Base-by-base conservation (phyloP, 208 protist species). In the Phytomonas sp. region DNA sequence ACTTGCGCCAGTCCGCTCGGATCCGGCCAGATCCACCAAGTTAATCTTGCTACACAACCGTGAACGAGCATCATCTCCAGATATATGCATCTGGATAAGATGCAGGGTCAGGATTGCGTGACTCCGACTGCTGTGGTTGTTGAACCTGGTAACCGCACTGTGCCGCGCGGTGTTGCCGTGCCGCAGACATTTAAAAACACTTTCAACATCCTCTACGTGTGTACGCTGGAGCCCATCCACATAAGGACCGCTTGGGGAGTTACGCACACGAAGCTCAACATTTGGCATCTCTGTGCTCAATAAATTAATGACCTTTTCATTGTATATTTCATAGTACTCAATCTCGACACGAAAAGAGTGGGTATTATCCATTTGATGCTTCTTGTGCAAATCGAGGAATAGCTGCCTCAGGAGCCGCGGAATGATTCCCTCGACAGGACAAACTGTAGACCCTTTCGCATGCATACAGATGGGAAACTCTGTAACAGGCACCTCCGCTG, bases 1-100 rank as follows among this genome's bases (percentile, higher is more conserved):
- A 1, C 88, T 92, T 68, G 87, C 76, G 13, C 81, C 78, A 15
- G 95, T 83, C 9, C 90, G 76, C 72, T 98, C 95, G n/a, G 78
- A 91, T 17, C 97, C 97, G 0, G 95, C 97, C 15, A 98, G 77
- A 75, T 98, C 97, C 7, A 96, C 92, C 31, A 98, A 63, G 34
- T 83, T 93, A 31, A 98, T 66, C 37, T 53, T 67, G 36, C 66
- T 60, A 23, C 51, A 6, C 37, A 31, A 6, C 43, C 5, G 17
- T 67, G 20, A 56, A 23, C 17, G 46, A 34, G 33, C 33, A 34
- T 34, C 6, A 34, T 34, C 33, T 1, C 33, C 33, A 34, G 53
- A 23, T 31, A 8, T 13, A 2, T 13, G 63, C 53, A 61, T 68
- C 68, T 84, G 78, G 40, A 83, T 70, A 15, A 92, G 69, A 0